A percentile compares a stretch with the other conserved stretches of the same genome.
These are phyloP conservation scores for Papiliotrema flavescens DNA, from an alignment of 1,284 basidiomycete genomes.

Conservation along the genomic window DNA sequence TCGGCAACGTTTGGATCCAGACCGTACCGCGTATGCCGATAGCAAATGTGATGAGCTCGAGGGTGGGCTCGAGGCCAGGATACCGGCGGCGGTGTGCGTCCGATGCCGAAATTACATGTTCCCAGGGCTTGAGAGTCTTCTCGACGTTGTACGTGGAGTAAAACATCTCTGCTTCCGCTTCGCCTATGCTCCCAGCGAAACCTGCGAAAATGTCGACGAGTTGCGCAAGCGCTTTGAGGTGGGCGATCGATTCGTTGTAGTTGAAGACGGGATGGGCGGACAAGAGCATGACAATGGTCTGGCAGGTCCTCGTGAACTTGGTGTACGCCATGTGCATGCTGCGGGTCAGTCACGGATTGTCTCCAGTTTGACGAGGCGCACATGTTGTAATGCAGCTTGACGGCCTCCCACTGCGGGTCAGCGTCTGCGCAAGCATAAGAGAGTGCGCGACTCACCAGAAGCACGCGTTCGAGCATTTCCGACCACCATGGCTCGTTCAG, in stretches of 20 bases:
- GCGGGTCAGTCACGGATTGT: background rate
- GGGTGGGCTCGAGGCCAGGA: background rate
- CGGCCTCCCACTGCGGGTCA: slow-evolving; percentile 9
- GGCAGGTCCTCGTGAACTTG: background rate
- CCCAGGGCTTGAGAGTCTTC: background rate
- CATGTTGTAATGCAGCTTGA: slow-evolving; percentile 13
- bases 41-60: background rate
- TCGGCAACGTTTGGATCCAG: background rate
- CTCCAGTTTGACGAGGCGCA: too few species aligned
- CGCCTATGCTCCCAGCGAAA: background rate
- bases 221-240: background rate
- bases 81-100: background rate
- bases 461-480: slow-evolving; percentile 9
- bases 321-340: background rate
- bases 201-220: background rate
- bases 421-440: background rate
- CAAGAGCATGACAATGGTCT: background rate
- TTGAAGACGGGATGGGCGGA: background rate
- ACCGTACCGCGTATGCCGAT: background rate
- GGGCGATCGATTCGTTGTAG: background rate
- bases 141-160: background rate
- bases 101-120: background rate
- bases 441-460: slow-evolving; percentile 12
- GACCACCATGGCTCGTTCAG: slow-evolving; percentile 4
- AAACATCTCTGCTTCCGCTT: background rate